phyloP scores from a whole-genome alignment of 805 yeast genomes.

The Ogataea methanolica region DNA sequence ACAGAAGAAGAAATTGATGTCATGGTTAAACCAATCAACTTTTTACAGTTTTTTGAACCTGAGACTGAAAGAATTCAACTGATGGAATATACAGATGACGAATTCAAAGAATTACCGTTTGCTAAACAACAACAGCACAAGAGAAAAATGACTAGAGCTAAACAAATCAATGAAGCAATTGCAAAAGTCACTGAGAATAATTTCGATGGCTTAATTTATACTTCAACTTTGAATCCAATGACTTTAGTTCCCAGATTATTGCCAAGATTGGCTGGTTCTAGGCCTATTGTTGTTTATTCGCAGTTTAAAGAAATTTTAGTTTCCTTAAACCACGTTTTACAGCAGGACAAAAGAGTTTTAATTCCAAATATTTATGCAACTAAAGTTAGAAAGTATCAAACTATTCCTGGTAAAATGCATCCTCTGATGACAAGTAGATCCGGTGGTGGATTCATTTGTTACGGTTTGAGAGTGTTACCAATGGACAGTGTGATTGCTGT shows the following conservation, averaged over 20 bases:
- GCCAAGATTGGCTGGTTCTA: slow-evolving; percentile 71
- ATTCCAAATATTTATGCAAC: slow-evolving; percentile 84
- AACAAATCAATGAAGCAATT: slow-evolving; percentile 44
- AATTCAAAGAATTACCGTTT: slow-evolving; percentile 51
- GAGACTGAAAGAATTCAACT: slow-evolving; percentile 48
- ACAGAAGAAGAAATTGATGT: slow-evolving; percentile 45
- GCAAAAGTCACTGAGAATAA: slow-evolving; percentile 45
- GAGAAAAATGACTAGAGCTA: slow-evolving; percentile 57
- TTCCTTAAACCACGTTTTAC: slow-evolving; percentile 65
- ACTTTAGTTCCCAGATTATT: slow-evolving; percentile 59
- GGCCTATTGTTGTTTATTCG: slow-evolving; percentile 79
- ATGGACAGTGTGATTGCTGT: slow-evolving; percentile 59
- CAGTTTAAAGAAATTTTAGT: slow-evolving; percentile 78
- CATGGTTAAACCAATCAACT: slow-evolving; percentile 65
- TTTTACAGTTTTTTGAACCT: slow-evolving; percentile 82
- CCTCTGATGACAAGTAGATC: slow-evolving; percentile 93
- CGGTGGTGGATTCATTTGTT: slow-evolving; percentile 83
- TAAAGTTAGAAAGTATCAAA: slow-evolving; percentile 81
- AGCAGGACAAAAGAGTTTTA: slow-evolving; percentile 62
- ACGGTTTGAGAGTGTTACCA: slow-evolving; percentile 78
- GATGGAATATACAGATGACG: slow-evolving; percentile 42
- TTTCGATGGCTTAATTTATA: slow-evolving; percentile 74
- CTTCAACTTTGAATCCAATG: slow-evolving; percentile 67
- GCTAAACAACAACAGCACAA: slow-evolving; percentile 61
- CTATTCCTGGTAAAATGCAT: slow-evolving; percentile 89